Conservation (phyloP, 768 basidiomycete species). For the Mycena venus region DNA sequence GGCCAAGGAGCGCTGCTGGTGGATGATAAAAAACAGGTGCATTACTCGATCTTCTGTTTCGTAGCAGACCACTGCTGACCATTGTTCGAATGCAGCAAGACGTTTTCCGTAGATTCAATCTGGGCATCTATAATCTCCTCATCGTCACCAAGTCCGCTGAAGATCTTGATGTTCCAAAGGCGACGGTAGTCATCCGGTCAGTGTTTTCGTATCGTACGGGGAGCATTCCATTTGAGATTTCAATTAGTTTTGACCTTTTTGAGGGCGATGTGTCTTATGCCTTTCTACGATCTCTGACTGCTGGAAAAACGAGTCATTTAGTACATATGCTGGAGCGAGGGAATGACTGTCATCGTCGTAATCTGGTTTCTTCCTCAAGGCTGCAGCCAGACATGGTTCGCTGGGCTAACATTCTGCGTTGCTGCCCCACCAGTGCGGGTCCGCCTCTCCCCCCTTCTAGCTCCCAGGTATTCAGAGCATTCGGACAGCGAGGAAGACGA, state of each 20-base stretch:
- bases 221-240: constrained; percentile 8
- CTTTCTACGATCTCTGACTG: constrained; percentile 62
- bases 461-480: constrained; percentile 56
- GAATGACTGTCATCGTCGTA: constrained; percentile 67
- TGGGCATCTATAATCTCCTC: constrained; percentile 74
- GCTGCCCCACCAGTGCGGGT: constrained; percentile 51
- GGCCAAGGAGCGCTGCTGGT: constrained; percentile 48
- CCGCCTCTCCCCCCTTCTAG: constrained; percentile 61
- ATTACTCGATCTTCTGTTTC: background rate
- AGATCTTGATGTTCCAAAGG: constrained; percentile 71
- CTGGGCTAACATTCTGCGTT: constrained; percentile 66
- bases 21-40: constrained; percentile 46
- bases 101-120: constrained; percentile 61
- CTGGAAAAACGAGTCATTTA: constrained; percentile 63
- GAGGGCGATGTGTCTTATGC: constrained; percentile 75
- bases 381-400: constrained; percentile 53
- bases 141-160: constrained; percentile 71
- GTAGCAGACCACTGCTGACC: background rate
- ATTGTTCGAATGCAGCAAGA: constrained; percentile 55
- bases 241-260: constrained; percentile 68
- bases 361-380: constrained; percentile 58
- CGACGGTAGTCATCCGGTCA: constrained; percentile 74
- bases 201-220: constrained; percentile 29
- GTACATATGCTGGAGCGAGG: constrained; percentile 75
- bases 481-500: constrained; percentile 64